phyloP scores from a whole-genome alignment of 2,329 filamentous ascomycete genomes.

The Alternaria hordeiaustralica region DNA sequence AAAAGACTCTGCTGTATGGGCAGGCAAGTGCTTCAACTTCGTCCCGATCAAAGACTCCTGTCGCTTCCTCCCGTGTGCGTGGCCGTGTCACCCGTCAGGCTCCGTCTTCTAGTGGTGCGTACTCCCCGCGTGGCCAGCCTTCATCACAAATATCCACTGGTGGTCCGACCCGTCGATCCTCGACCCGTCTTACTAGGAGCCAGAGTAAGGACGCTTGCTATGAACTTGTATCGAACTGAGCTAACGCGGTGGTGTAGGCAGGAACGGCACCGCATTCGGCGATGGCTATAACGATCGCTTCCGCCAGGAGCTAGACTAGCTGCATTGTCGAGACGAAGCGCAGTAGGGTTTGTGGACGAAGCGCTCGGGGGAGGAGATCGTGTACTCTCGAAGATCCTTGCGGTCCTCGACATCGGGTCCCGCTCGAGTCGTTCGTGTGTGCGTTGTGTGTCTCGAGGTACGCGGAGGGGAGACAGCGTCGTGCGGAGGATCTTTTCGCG shows the following conservation, averaged over 20 bases:
- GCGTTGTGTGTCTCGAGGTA: background rate
- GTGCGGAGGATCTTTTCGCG: background rate
- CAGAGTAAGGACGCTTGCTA: slow-evolving; percentile 2
- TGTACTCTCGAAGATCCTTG: background rate
- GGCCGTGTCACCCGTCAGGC: background rate
- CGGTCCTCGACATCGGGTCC: background rate
- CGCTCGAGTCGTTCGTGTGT: background rate
- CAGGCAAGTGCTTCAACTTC: background rate
- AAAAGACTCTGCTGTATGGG: background rate
- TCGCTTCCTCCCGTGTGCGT: background rate
- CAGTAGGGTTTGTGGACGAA: background rate
- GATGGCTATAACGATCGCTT: slow-evolving; percentile 12
- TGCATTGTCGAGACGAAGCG: background rate
- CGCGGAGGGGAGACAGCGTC: background rate
- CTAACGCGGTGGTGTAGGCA: slow-evolving; percentile 6
- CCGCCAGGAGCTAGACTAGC: slow-evolving; percentile 8
- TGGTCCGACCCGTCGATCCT: background rate
- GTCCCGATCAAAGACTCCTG: background rate
- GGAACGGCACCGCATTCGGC: slow-evolving; percentile 3
- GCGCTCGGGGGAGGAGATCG: background rate
- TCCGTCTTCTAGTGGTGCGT: background rate
- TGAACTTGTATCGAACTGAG: background rate
- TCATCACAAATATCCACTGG: background rate
- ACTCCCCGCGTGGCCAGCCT: slow-evolving; percentile 1
- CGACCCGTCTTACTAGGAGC: slow-evolving; percentile 10